Percentiles rank a stretch among this genome's conserved stretches.
phyloP scores from a whole-genome alignment of 75 land plant genomes.

The Selaginella moellendorffii region DNA sequence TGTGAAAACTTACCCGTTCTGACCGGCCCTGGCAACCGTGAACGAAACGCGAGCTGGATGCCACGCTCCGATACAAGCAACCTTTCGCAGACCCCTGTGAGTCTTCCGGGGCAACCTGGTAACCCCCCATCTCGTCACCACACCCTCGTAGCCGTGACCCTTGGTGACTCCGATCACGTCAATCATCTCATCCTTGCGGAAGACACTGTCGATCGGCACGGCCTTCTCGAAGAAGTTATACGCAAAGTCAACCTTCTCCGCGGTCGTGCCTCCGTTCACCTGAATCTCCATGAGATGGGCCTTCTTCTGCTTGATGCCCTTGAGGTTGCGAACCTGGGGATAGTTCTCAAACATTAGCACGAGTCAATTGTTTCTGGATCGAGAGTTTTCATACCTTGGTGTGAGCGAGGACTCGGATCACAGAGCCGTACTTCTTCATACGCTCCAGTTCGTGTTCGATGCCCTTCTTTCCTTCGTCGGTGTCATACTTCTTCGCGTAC shows the following conservation, averaged over 20 bases:
- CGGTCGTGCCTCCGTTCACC: slow-evolving; percentile 66
- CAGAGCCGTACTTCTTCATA: slow-evolving; percentile 57
- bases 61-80: slow-evolving; percentile 91
- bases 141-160: slow-evolving; percentile 91
- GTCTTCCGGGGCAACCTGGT: slow-evolving; percentile 77
- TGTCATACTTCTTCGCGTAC: slow-evolving; percentile 53
- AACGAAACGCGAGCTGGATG: slow-evolving; percentile 89
- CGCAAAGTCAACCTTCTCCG: slow-evolving; percentile 77
- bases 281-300: slow-evolving; percentile 89
- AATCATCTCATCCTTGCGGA: slow-evolving; percentile 90
- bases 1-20: too few species aligned
- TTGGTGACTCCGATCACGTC: slow-evolving; percentile 82
- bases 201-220: slow-evolving; percentile 64
- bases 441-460: slow-evolving; percentile 49
- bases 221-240: slow-evolving; percentile 70
- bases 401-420: slow-evolving; percentile 62
- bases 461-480: slow-evolving; percentile 64
- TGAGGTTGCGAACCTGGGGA: slow-evolving; percentile 58
- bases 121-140: slow-evolving; percentile 88
- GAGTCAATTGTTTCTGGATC: background rate
- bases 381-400: slow-evolving; percentile 38
- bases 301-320: slow-evolving; percentile 81
- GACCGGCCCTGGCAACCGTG: slow-evolving; percentile 84
- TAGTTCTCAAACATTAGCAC: too few species aligned
- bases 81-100: slow-evolving; percentile 67